These are phyloP conservation scores for Ustilago tritici DNA, from an alignment of 1,284 basidiomycete genomes.

Conservation along the genomic window DNA sequence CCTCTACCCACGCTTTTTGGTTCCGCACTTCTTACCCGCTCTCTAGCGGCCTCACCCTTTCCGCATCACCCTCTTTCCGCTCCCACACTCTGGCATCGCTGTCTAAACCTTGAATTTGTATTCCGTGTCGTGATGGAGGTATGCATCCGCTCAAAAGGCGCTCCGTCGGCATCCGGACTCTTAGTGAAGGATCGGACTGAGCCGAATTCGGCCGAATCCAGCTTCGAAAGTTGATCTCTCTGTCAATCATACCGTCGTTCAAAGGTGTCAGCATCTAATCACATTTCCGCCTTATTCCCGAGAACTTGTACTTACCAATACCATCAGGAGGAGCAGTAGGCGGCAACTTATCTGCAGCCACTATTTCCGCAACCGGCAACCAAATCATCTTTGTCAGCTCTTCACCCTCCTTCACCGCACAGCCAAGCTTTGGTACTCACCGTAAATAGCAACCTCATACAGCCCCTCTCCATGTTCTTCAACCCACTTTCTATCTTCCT, in stretches of 20 bases:
- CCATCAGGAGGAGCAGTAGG: constrained; percentile 45
- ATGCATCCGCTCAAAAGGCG: not conserved
- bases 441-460: constrained; percentile 52
- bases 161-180: not conserved
- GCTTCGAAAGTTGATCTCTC: constrained; percentile 37
- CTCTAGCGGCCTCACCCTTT: no score
- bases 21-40: no score
- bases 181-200: constrained; percentile 40
- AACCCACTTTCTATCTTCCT: constrained; percentile 43
- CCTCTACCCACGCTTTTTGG: no score
- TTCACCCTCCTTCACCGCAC: not conserved
- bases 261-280: not conserved
- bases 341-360: constrained; percentile 44
- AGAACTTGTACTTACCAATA: constrained; percentile 28
- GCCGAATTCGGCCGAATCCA: constrained; percentile 29
- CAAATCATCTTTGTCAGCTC: not conserved
- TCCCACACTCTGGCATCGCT: not conserved
- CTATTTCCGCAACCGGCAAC: not conserved
- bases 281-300: not conserved
- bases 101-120: not conserved
- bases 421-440: not conserved
- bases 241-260: not conserved
- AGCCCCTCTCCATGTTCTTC: constrained; percentile 47
- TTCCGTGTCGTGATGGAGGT: not conserved
- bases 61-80: no score